Conservation (phyloP, 192 early-diverging fungal species). For the Coemansia sp. region DNA sequence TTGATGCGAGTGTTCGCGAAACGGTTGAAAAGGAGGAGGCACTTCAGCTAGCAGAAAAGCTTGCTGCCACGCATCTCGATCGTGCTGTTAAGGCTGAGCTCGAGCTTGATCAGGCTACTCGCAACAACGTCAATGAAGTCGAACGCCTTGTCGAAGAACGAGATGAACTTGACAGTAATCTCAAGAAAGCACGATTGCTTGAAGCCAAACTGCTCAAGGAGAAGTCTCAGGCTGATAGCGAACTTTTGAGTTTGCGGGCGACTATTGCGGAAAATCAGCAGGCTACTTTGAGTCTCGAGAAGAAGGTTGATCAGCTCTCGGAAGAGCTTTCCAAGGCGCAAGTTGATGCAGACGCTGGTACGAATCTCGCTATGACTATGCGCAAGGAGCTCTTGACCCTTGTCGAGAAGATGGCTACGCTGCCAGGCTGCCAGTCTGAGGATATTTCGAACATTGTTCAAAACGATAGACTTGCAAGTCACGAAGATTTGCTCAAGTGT, state of each 20-base stretch:
- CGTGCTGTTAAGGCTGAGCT: constrained; percentile 11
- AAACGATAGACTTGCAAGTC: background rate
- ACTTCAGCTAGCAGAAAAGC: constrained; percentile 14
- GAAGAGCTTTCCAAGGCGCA: constrained; percentile 1
- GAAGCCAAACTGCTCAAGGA: constrained; percentile 6
- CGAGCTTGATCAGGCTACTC: constrained; percentile 9
- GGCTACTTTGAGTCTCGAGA: constrained; percentile 11
- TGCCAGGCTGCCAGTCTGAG: constrained; percentile 13
- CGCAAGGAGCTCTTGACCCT: constrained; percentile 5
- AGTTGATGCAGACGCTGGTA: too few relatives aligned
- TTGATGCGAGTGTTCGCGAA: constrained; percentile 30
- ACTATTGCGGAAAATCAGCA: constrained; percentile 11
- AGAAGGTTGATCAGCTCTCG: constrained; percentile 9
- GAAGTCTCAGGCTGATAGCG: background rate
- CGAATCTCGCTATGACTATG: background rate
- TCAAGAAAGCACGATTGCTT: constrained; percentile 1
- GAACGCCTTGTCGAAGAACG: constrained; percentile 11
- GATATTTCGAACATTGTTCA: background rate
- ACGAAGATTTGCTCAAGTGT: constrained; percentile 2
- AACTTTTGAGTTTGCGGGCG: constrained; percentile 6
- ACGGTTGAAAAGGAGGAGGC: constrained; percentile 33
- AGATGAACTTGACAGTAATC: constrained; percentile 2
- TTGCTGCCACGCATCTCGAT: constrained; percentile 7
- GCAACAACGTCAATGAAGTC: background rate
- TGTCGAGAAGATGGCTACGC: constrained; percentile 7